phyloP scores from a whole-genome alignment of 2,329 filamentous ascomycete genomes.

The Sporothrix dimorphospora region DNA sequence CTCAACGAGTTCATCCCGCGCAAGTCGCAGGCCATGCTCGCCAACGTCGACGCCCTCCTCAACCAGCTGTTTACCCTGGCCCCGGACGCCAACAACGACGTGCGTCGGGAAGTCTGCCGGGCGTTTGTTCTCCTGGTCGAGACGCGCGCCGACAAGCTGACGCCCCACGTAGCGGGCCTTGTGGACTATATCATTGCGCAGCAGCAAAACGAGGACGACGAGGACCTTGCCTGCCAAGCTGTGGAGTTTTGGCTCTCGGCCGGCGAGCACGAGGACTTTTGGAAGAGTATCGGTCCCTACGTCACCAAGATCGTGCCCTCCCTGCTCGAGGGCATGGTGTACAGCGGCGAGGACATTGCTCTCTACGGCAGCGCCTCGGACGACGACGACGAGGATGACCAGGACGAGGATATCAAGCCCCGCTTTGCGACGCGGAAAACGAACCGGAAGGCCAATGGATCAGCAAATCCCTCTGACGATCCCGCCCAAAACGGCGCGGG shows the following conservation, averaged over 20 bases:
- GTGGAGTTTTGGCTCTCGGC: slow-evolving; percentile 97
- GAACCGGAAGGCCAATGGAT: slow-evolving; percentile 60
- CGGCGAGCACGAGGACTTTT: slow-evolving; percentile 82
- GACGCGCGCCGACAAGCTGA: slow-evolving; percentile 83
- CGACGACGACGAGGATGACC: slow-evolving; percentile 90
- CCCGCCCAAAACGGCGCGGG: slow-evolving; percentile 51
- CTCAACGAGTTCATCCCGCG: slow-evolving; percentile 92
- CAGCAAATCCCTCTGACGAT: slow-evolving; percentile 55
- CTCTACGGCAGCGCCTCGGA: slow-evolving; percentile 81
- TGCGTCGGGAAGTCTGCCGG: slow-evolving; percentile 89
- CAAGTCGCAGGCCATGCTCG: slow-evolving; percentile 79
- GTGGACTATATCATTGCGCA: slow-evolving; percentile 93
- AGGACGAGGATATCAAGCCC: slow-evolving; percentile 87
- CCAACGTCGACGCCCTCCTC: slow-evolving; percentile 79
- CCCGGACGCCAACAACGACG: slow-evolving; percentile 75
- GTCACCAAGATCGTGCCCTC: slow-evolving; percentile 86
- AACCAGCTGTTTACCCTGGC: slow-evolving; percentile 82
- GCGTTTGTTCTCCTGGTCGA: slow-evolving; percentile 92
- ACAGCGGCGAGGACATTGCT: slow-evolving; percentile 89
- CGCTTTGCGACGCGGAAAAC: slow-evolving; percentile 75
- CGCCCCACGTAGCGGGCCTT: slow-evolving; percentile 82
- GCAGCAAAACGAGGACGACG: slow-evolving; percentile 81
- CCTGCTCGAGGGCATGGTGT: slow-evolving; percentile 92
- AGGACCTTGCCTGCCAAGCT: slow-evolving; percentile 89
- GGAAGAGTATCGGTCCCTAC: slow-evolving; percentile 74